Percentiles rank a stretch among this genome's conserved stretches.
Conservation (phyloP, 495 filamentous ascomycete genomes). For the Cryomyces antarcticus region DNA sequence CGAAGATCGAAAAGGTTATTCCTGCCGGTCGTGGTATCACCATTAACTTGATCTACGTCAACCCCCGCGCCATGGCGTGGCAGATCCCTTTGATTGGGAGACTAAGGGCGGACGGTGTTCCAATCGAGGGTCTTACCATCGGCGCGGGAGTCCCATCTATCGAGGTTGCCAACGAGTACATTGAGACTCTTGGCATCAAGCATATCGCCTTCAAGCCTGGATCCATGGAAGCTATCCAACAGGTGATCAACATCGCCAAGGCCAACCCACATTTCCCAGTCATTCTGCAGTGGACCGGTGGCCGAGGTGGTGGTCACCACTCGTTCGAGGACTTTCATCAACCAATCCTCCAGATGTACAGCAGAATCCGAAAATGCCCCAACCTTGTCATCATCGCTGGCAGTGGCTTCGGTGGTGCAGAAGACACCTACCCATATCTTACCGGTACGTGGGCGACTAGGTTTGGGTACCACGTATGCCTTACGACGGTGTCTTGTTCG, state of each 20-base stretch:
- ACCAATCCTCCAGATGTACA: constrained; percentile 81
- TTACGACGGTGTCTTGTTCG: constrained; percentile 77
- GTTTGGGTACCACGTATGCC: constrained; percentile 84
- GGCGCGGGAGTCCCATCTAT: constrained; percentile 87
- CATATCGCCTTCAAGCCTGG: constrained; percentile 93
- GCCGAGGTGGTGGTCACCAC: constrained; percentile 84
- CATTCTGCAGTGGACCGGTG: constrained; percentile 87
- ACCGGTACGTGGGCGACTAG: constrained; percentile 69
- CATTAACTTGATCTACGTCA: constrained; percentile 91
- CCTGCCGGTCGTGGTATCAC: constrained; percentile 84
- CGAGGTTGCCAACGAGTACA: constrained; percentile 86
- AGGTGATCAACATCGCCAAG: constrained; percentile 81
- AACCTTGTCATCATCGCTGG: constrained; percentile 83
- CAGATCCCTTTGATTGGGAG: constrained; percentile 82
- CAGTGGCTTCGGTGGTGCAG: constrained; percentile 77
- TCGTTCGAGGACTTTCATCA: constrained; percentile 92
- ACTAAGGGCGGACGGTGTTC: constrained; percentile 69
- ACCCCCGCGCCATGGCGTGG: constrained; percentile 90
- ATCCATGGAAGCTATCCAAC: constrained; percentile 70
- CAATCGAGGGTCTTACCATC: constrained; percentile 86
- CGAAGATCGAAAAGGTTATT: constrained; percentile 74
- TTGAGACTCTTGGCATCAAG: constrained; percentile 80
- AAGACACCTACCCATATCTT: constrained; percentile 85
- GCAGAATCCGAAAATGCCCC: constrained; percentile 54
- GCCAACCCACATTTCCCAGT: constrained; percentile 79